Percentiles rank a stretch among this genome's conserved stretches.
Conservation (phyloP, 352 stramenopile genomes). For the Pilasporangium apinafurcum region DNA sequence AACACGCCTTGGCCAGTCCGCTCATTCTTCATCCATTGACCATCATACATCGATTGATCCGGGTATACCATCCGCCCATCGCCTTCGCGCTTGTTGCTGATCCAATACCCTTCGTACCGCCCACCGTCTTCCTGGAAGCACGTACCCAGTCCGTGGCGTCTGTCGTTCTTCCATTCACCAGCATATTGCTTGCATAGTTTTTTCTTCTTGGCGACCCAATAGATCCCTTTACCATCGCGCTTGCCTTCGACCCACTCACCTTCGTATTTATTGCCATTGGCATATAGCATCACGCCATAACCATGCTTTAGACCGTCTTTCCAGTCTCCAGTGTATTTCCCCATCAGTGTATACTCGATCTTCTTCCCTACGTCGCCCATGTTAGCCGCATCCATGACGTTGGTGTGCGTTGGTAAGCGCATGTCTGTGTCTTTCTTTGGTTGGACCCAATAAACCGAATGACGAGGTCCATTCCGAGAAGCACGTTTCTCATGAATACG, state of each 20-base stretch:
- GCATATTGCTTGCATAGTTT: conserved; percentile 80
- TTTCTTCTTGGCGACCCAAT: conserved; percentile 71
- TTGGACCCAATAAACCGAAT: conserved; percentile 83
- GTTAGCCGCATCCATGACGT: conserved; percentile 12
- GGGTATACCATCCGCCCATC: conserved; percentile 74
- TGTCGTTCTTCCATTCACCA: conserved; percentile 67
- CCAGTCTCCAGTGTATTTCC: conserved; percentile 93
- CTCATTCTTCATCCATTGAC: conserved; percentile 68
- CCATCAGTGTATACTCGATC: conserved; percentile 56
- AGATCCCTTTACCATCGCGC: conserved; percentile 76
- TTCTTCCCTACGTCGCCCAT: conserved; percentile 29
- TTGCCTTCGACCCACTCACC: conserved; percentile 78
- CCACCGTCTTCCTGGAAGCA: conserved; percentile 82
- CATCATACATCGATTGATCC: conserved; percentile 87
- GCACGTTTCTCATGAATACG: conserved; percentile 44
- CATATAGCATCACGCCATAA: conserved; percentile 84
- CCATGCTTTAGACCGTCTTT: conserved; percentile 90
- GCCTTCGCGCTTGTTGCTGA: conserved; percentile 68
- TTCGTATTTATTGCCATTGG: conserved; percentile 90
- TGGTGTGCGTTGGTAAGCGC: conserved; percentile 21
- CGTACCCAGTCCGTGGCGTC: conserved; percentile 71
- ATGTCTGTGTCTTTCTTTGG: conserved; percentile 17
- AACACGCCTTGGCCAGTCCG: conserved; percentile 68
- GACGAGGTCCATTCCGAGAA: conserved; percentile 50
- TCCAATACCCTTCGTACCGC: conserved; percentile 79